Evolutionary conservation across 2,329 filamentous ascomycete species (phyloP), one percentile per base, ranked within the genome.

Genomic region (Trichophyton rubrum): DNA sequence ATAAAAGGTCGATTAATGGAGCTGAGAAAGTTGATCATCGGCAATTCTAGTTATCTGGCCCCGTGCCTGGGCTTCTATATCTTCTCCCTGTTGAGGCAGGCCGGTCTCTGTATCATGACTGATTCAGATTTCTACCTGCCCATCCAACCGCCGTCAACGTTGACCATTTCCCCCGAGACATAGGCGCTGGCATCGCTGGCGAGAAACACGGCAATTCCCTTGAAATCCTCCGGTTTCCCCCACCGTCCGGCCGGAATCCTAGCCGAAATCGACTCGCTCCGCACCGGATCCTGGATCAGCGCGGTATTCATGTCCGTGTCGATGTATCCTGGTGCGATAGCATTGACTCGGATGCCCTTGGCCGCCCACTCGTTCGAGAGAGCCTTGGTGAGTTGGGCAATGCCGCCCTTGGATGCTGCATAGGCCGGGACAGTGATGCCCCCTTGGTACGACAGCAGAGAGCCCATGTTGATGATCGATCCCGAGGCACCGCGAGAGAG

Each of bases 71-170:
- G 27, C 7, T 30, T 7, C 27, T 30, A 30, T 30, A 30, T 30
- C 27, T 30, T 30, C 27, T 30, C 27, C 27, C 27, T 30, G 27
- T 30, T 8, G 27, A 30, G 27, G 27, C 27, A 30, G 27, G 27
- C 1, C 27, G 1, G 38, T 41, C 38, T n/a, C 9, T 41, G 15
- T 41, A 41, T 41, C 38, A 30, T 30, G 27, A 30, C 11, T 38
- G 33, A 38, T 38, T 38, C 33, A 38, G 33, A 38, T 38, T 38
- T 13, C 33, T 51, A 95, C 78, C 89, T 79, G 1, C 88, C 90
- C 90, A 95, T 95, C 90, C 89, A 96, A 9, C 90, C 90, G 6
- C 90, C 90, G 73, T 96, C 91, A 55, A 96, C 88, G 27, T 88
- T 86, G 66, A 96, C 70, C 3, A 90, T 78, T 74, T 95, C 88